Evolutionary conservation across 1,139 yeast genomes (phyloP).

Genomic region (Debaryomyces coudertii): DNA sequence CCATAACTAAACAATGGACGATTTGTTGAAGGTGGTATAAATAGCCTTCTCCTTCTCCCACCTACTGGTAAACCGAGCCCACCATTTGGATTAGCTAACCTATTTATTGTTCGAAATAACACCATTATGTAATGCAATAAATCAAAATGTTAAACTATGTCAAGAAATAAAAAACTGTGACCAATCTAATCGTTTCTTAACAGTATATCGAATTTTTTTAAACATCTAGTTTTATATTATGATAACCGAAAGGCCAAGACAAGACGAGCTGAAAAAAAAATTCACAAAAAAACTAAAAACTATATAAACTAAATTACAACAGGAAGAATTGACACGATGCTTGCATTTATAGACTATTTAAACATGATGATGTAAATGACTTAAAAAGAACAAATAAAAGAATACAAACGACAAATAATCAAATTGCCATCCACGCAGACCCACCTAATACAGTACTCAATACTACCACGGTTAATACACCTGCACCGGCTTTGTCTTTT

Average conservation of each 20-base stretch:
- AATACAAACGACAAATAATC: conserved; percentile 11
- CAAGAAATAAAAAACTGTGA: neutral
- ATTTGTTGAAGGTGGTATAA: conserved; percentile 73
- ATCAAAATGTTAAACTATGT: neutral
- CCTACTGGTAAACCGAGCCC: conserved; percentile 35
- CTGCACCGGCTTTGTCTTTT: conserved; percentile 54
- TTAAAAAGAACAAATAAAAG: neutral
- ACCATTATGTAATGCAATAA: conserved; percentile 33
- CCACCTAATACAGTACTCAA: conserved; percentile 42
- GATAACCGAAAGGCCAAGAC: neutral
- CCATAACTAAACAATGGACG: conserved; percentile 69
- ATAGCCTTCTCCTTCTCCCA: conserved; percentile 47
- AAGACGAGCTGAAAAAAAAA: neutral
- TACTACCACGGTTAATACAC: conserved; percentile 48
- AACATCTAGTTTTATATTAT: neutral
- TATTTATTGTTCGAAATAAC: conserved; percentile 43
- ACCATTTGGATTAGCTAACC: conserved; percentile 46
- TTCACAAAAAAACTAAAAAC: neutral
- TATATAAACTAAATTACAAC: neutral
- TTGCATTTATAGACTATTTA: neutral
- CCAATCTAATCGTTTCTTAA: neutral
- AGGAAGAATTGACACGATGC: too few relatives aligned
- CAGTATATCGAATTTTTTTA: neutral
- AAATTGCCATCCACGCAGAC: conserved; percentile 50
- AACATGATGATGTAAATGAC: neutral